Evolutionary conservation across 805 yeast species (phyloP).

Genomic region (Nakazawaea peltata): DNA sequence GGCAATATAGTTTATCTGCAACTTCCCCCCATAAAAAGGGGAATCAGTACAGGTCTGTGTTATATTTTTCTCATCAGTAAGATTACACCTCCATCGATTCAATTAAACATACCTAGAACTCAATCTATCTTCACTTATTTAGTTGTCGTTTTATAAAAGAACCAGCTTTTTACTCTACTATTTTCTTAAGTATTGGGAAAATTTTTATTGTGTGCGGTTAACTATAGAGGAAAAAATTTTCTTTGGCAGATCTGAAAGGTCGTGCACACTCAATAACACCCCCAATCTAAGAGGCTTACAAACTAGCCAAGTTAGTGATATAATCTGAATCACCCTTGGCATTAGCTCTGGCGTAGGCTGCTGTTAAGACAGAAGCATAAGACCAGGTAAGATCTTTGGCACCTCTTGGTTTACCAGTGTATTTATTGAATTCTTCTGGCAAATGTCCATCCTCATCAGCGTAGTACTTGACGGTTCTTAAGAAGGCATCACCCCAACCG

Average conservation of each 20-base stretch:
- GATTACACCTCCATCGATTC: no score
- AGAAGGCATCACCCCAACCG: constrained; percentile 24
- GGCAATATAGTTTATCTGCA: constrained; percentile 29
- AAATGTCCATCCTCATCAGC: constrained; percentile 29
- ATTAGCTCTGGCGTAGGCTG: constrained; percentile 12
- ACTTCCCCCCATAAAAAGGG: constrained; percentile 13
- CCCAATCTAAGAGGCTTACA: constrained; percentile 1
- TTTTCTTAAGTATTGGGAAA: no score
- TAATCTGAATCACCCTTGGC: neutral
- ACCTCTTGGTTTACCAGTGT: constrained; percentile 38
- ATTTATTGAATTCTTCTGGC: constrained; percentile 35
- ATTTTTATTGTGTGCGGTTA: no score
- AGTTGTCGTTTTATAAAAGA: no score
- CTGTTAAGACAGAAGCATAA: constrained; percentile 31
- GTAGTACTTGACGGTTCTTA: constrained; percentile 27
- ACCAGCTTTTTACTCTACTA: no score
- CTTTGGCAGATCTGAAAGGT: neutral
- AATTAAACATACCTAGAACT: no score
- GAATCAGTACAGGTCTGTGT: constrained; percentile 56
- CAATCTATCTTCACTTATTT: no score
- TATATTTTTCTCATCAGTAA: constrained; percentile 33
- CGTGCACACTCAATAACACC: no score
- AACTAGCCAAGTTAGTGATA: neutral
- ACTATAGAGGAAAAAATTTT: neutral
- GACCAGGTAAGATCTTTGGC: constrained; percentile 40